phyloP scores from a whole-genome alignment of 176 grass and related monocot genomes.

The Aegilops bicornis region DNA sequence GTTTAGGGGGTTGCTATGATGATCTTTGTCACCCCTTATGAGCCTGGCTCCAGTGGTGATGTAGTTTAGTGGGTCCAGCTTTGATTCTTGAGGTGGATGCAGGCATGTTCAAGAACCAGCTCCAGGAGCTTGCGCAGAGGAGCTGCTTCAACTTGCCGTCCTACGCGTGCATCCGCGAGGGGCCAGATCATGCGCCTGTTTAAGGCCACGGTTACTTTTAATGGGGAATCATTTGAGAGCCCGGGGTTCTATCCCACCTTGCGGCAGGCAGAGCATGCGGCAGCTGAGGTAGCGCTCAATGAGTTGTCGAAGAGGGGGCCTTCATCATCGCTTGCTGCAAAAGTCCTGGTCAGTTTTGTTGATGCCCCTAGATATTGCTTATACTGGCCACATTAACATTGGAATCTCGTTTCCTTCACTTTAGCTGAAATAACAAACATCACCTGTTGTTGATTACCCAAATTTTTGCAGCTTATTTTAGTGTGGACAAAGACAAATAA shows the following conservation, averaged over 20 bases:
- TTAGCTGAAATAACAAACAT: neutral
- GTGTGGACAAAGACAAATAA: neutral
- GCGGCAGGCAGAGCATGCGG: constrained; percentile 54
- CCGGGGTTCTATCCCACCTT: constrained; percentile 49
- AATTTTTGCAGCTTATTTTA: constrained; percentile 4
- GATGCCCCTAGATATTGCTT: neutral
- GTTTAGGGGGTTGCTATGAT: neutral
- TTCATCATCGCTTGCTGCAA: constrained; percentile 52
- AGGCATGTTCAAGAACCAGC: constrained; percentile 71
- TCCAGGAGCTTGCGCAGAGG: constrained; percentile 76
- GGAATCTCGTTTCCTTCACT: neutral
- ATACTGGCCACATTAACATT: neutral
- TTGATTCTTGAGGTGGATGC: constrained; percentile 15
- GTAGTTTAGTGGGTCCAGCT: neutral
- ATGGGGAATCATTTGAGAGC: constrained; percentile 65
- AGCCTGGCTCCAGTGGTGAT: neutral
- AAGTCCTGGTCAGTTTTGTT: constrained; percentile 58
- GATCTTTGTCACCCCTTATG: neutral
- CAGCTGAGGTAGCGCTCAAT: constrained; percentile 57
- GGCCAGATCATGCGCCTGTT: constrained; percentile 60
- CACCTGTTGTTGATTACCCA: neutral
- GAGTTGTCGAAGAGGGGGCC: constrained; percentile 57
- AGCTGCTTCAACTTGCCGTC: constrained; percentile 73
- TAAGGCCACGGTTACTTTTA: constrained; percentile 68
- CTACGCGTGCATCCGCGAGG: constrained; percentile 52